Conservation (phyloP, 345 rosid species). For the Bruguiera sexangula region DNA sequence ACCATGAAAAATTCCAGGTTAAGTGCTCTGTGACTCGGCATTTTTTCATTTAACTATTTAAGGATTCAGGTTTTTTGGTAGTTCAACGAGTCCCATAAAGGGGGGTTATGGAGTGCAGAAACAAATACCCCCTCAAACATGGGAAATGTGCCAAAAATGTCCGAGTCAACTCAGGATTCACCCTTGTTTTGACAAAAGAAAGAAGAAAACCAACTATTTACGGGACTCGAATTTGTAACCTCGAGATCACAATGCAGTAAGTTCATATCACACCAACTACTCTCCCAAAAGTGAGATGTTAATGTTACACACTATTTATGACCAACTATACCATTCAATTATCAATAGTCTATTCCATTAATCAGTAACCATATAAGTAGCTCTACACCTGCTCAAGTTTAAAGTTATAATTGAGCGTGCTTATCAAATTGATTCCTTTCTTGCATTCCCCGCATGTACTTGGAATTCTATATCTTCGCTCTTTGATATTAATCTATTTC, state of each 20-base stretch:
- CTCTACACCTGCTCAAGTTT: slow-evolving; percentile 17
- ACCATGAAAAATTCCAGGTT: slow-evolving; percentile 1
- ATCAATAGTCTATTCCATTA: not conserved
- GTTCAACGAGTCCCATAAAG: too few relatives aligned
- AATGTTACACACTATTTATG: not conserved
- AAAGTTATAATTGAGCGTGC: slow-evolving; percentile 31
- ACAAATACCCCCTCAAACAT: too few relatives aligned
- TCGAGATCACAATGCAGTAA: too few relatives aligned
- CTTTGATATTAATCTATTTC: slow-evolving; percentile 12
- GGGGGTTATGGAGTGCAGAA: not conserved
- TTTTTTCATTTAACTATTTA: not conserved
- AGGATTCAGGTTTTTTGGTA: not conserved
- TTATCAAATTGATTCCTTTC: slow-evolving; percentile 24
- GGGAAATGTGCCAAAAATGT: not conserved
- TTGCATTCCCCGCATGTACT: slow-evolving; percentile 26
- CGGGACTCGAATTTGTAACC: too few relatives aligned
- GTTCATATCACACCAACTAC: too few relatives aligned
- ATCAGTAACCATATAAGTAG: not conserved
- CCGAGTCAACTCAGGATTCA: too few relatives aligned
- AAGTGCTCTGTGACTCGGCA: slow-evolving; percentile 21
- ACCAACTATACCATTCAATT: not conserved
- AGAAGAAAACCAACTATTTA: too few relatives aligned
- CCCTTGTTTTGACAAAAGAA: too few relatives aligned
- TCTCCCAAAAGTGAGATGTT: not conserved
- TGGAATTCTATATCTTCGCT: slow-evolving; percentile 16